A percentile compares a stretch with the other conserved stretches of the same genome.
These are phyloP conservation scores for Jackrogersella multiformis DNA, from an alignment of 495 filamentous ascomycete species.

Conservation along the genomic window DNA sequence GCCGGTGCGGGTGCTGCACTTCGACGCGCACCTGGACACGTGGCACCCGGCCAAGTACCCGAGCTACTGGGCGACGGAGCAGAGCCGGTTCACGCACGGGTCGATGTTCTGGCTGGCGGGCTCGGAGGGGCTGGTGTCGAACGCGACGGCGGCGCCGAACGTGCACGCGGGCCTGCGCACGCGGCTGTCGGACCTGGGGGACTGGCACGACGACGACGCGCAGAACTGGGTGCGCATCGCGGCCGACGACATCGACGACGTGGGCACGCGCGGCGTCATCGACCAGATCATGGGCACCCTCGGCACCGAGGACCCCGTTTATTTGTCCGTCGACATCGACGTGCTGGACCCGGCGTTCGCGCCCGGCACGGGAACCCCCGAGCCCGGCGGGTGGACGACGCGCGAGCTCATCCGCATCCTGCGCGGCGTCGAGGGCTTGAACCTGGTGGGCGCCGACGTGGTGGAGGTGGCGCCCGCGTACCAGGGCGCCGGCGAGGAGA, in stretches of 20 bases:
- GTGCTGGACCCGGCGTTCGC: constrained; percentile 76
- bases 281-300: constrained; percentile 65
- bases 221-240: constrained; percentile 74
- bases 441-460: constrained; percentile 78
- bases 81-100: constrained; percentile 82
- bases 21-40: constrained; percentile 84
- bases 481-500: constrained; percentile 84
- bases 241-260: constrained; percentile 77
- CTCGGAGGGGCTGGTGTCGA: constrained; percentile 75
- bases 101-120: constrained; percentile 86
- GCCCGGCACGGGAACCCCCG: constrained; percentile 78
- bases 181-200: constrained; percentile 71
- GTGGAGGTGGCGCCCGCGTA: constrained; percentile 90
- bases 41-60: constrained; percentile 85
- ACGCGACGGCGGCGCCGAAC: constrained; percentile 64
- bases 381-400: constrained; percentile 79
- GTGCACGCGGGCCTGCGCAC: constrained; percentile 84
- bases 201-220: constrained; percentile 69
- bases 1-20: constrained; percentile 82
- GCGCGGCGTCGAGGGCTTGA: constrained; percentile 73
- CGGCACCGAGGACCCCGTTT: constrained; percentile 70
- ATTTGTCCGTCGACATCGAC: constrained; percentile 80
- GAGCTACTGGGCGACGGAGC: constrained; percentile 73
- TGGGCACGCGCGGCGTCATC: constrained; percentile 66
- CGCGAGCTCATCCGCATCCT: constrained; percentile 75